Conservation (phyloP, 106 monocot species). For the Dendrobium chrysotoxum region DNA sequence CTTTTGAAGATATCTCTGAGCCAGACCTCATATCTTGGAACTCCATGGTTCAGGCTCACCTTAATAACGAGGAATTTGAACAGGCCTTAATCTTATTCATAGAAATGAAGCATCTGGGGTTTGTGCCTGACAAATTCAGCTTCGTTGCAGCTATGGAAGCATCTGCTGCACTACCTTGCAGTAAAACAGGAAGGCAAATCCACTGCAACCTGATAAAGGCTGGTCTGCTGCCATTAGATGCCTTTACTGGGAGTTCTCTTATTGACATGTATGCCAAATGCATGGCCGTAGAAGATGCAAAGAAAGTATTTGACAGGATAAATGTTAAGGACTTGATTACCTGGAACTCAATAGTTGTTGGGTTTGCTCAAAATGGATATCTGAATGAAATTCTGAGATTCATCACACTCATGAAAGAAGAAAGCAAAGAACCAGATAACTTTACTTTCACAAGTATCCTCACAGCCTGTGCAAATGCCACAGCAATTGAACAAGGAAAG, state of each 20-base stretch:
- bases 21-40: constrained; percentile 46
- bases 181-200: constrained; percentile 16
- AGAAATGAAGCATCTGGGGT: constrained; percentile 13
- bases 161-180: constrained; percentile 28
- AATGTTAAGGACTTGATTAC: neutral
- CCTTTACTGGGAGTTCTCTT: constrained; percentile 23
- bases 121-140: constrained; percentile 23
- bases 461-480: constrained; percentile 25
- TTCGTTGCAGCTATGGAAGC: constrained; percentile 21
- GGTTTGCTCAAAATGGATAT: neutral
- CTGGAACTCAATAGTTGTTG: neutral
- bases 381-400: neutral
- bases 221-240: constrained; percentile 13
- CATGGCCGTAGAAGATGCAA: neutral
- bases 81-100: constrained; percentile 12
- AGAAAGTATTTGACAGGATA: neutral
- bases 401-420: neutral
- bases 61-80: constrained; percentile 23
- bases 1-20: constrained; percentile 16
- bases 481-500: constrained; percentile 23
- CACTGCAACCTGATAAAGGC: constrained; percentile 26
- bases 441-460: neutral
- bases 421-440: neutral
- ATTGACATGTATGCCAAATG: neutral
- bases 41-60: constrained; percentile 25